Conservation (phyloP, 2,329 filamentous ascomycete species). For the Pseudogymnoascus sp. region DNA sequence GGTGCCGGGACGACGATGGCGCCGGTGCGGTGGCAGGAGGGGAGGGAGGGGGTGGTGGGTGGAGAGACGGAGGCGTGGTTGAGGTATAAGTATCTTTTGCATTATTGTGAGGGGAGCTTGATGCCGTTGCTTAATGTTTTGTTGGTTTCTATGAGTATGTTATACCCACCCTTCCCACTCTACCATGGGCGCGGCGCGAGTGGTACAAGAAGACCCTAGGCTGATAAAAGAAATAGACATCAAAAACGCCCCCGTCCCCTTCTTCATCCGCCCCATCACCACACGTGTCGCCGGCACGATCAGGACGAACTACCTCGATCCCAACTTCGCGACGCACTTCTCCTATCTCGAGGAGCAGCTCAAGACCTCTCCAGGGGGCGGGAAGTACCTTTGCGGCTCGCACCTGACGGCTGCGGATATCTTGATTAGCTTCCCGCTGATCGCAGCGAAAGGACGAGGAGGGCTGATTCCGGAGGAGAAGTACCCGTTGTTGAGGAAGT, state of each 20-base stretch:
- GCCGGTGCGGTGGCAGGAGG: conserved; percentile 46
- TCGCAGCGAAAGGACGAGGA: conserved; percentile 31
- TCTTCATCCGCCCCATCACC: conserved; percentile 60
- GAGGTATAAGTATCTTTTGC: conserved; percentile 60
- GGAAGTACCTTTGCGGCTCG: conserved; percentile 41
- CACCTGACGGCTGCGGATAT: conserved; percentile 43
- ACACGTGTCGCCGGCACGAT: conserved; percentile 41
- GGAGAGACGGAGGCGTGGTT: conserved; percentile 54
- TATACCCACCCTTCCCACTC: too few species aligned
- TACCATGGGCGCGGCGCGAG: too few species aligned
- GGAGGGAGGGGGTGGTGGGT: conserved; percentile 46
- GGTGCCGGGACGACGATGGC: conserved; percentile 37
- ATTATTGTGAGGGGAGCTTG: conserved; percentile 77
- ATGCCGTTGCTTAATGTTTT: conserved; percentile 62
- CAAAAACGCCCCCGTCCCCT: conserved; percentile 48
- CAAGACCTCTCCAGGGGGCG: conserved; percentile 35
- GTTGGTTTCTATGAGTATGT: conserved; percentile 48
- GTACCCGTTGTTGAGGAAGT: conserved; percentile 39
- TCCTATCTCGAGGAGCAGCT: conserved; percentile 42
- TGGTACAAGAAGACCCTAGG: neutral
- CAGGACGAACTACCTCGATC: conserved; percentile 35
- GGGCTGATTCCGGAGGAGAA: conserved; percentile 31
- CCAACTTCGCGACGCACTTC: conserved; percentile 39
- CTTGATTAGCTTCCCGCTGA: conserved; percentile 42
- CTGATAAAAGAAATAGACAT: conserved; percentile 34